Conservation (phyloP, 768 basidiomycete species). For the Goffeauzyma gilvescens region DNA sequence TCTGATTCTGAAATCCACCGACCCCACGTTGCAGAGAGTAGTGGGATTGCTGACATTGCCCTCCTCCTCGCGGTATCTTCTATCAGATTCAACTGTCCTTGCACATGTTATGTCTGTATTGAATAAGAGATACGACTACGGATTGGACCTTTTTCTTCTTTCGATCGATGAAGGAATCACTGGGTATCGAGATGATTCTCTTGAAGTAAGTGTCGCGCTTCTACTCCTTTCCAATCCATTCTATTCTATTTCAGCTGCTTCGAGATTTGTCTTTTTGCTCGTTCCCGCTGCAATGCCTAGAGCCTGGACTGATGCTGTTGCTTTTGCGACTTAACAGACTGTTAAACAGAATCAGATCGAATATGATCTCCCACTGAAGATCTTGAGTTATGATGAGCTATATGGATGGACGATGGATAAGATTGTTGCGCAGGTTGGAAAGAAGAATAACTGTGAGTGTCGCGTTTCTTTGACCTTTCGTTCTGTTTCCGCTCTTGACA, state of each 20-base stretch:
- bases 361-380: constrained; percentile 86
- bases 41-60: neutral
- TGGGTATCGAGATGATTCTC: constrained; percentile 89
- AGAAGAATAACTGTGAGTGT: constrained; percentile 73
- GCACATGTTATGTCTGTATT: constrained; percentile 92
- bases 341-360: constrained; percentile 93
- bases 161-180: constrained; percentile 99
- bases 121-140: constrained; percentile 84
- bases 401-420: constrained; percentile 99
- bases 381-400: constrained; percentile 82
- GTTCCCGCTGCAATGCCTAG: too few relatives aligned
- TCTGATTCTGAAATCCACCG: neutral
- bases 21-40: neutral
- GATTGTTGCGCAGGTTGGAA: constrained; percentile 81
- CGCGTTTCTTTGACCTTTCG: neutral
- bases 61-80: neutral
- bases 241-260: neutral
- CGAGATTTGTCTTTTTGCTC: too few relatives aligned
- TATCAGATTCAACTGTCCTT: constrained; percentile 81
- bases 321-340: too few relatives aligned
- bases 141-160: constrained; percentile 70
- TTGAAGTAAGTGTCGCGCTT: constrained; percentile 45
- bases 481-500: neutral
- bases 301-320: too few relatives aligned
- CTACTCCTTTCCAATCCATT: constrained; percentile 4